Evolutionary conservation across 192 early-diverging fungal genomes (phyloP), one percentile per base, ranked within the genome.

Genomic region (Mortierella alpina): DNA sequence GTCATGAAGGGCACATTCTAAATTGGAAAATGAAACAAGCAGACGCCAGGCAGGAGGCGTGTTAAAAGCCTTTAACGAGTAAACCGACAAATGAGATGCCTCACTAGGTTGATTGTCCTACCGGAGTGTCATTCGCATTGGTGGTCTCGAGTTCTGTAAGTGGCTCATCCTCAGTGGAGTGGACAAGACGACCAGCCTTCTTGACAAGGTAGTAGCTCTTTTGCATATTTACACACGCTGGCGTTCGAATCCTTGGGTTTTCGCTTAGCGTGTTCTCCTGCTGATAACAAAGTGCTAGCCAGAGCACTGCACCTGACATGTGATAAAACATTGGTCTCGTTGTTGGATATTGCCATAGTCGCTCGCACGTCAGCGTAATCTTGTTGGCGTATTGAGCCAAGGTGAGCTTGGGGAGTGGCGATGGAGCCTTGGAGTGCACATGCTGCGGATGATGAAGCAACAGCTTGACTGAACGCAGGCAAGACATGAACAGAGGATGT

Each of bases 241-340:
- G 76, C 4, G 76, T 80, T 1, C 76, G 70, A 20, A 80, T 80
- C 20, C 76, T 66, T 4, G 76, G 76, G 63, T 80, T 80, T 6
- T 80, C 76, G 44, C 76, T 80, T 39, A 80, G 52, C 1, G 76
- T 80, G 59, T 80, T 80, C 59, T 80, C 76, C 59, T 80, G 76
- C 59, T 80, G 76, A 63, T 80, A 80, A 45, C 76, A 80, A 15
- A 80, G 68, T 12, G 76, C 76, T 9, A 80, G 18, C 76, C 76
- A 80, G 50, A 80, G 70, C 3, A 66, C 6, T 20, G 62, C 59
- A 0, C 70, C 76, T 5, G 69, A 63, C 68, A 72, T 63, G 39
- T 80, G 76, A 22, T 80, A 72, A 48, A 80, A 80, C 6, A 65
- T 45, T 8, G 76, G 76, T 15, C 76, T 40, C 0, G 76, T 80